These are phyloP conservation scores for Blastomyces percursus DNA, from an alignment of 2,329 filamentous ascomycete genomes.

Conservation along the genomic window DNA sequence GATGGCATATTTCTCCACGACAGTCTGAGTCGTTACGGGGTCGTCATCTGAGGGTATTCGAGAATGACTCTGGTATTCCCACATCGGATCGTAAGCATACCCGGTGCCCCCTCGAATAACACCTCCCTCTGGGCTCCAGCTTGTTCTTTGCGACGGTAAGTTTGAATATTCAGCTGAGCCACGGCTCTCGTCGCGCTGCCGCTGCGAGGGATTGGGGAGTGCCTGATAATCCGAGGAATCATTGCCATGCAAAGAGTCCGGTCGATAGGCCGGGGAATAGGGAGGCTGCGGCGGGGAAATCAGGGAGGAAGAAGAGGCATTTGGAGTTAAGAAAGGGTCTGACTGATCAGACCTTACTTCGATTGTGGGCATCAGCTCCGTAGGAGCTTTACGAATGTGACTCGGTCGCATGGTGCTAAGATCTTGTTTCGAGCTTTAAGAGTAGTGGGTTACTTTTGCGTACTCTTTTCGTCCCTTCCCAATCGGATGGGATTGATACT, in stretches of 20 bases:
- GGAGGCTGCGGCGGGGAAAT: background rate
- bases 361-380: background rate
- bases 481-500: background rate
- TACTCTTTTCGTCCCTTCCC: background rate
- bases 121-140: slow-evolving; percentile 51
- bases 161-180: slow-evolving; percentile 30
- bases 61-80: slow-evolving; percentile 49
- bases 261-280: background rate
- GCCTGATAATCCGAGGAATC: background rate
- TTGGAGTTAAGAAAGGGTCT: background rate
- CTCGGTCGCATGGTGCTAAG: background rate
- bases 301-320: background rate
- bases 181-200: background rate
- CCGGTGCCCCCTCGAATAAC: slow-evolving; percentile 43
- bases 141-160: slow-evolving; percentile 51
- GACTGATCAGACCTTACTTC: background rate
- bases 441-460: background rate
- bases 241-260: background rate
- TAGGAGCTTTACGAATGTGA: background rate
- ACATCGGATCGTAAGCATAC: slow-evolving; percentile 46
- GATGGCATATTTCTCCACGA: slow-evolving; percentile 64
- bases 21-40: slow-evolving; percentile 58
- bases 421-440: background rate
- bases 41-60: slow-evolving; percentile 54
- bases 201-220: background rate